A percentile compares a stretch with the other conserved stretches of the same genome.
These are phyloP conservation scores for Lactarius trivialis DNA, from an alignment of 768 basidiomycete genomes.

Conservation along the genomic window DNA sequence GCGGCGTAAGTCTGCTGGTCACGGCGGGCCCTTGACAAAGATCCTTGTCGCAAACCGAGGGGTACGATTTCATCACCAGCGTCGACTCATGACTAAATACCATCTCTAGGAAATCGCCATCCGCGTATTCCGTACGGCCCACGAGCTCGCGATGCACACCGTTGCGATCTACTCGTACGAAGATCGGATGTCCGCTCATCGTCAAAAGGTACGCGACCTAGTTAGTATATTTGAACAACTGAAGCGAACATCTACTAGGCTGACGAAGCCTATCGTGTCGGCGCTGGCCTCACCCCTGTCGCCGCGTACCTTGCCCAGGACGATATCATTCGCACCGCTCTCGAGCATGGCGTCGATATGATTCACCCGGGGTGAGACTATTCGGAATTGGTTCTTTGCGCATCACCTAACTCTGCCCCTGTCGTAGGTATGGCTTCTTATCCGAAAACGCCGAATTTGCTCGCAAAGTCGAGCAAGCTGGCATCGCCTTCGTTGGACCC, in stretches of 20 bases:
- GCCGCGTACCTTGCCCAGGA: constrained; percentile 96
- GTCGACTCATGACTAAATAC: background rate
- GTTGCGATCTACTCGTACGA: constrained; percentile 98
- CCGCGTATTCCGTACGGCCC: constrained; percentile 95
- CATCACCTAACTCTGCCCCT: constrained; percentile 1
- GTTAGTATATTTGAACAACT: background rate
- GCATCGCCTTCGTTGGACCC: constrained; percentile 94
- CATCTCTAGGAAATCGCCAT: constrained; percentile 88
- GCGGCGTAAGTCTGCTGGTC: constrained; percentile 87
- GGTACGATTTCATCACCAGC: constrained; percentile 41
- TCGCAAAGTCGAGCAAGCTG: constrained; percentile 96
- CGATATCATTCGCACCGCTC: constrained; percentile 92
- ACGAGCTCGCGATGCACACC: constrained; percentile 98
- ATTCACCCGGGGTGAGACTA: constrained; percentile 86
- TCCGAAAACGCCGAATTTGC: constrained; percentile 97
- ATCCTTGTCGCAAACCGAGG: constrained; percentile 90
- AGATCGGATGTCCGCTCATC: constrained; percentile 93
- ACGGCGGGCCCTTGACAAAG: constrained; percentile 83
- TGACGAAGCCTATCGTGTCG: constrained; percentile 98
- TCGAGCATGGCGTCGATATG: constrained; percentile 99
- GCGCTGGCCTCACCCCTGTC: constrained; percentile 92
- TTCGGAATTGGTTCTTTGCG: background rate
- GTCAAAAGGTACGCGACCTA: constrained; percentile 72
- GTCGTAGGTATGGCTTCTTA: constrained; percentile 85
- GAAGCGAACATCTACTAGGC: constrained; percentile 46